A percentile compares a stretch with the other conserved stretches of the same genome.
These are phyloP conservation scores for Mallotus japonicus DNA, from an alignment of 441 rosid genomes.

Conservation along the genomic window DNA sequence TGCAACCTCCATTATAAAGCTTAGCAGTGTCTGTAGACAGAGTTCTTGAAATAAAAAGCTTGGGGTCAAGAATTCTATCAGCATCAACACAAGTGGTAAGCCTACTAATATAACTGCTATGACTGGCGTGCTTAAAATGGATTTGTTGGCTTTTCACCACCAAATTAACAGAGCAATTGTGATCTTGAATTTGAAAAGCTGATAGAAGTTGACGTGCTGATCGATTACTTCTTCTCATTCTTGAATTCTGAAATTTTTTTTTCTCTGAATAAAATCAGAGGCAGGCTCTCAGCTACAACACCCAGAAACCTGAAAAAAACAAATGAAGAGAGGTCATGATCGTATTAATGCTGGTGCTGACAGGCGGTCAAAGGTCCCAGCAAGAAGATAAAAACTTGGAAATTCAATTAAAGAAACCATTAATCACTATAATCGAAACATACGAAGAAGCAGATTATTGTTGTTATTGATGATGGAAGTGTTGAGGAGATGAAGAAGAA, in stretches of 20 bases:
- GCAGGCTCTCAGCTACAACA: no score
- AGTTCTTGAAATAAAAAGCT: conserved; percentile 37
- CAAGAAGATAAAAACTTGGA: no score
- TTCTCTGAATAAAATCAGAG: neutral
- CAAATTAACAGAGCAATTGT: conserved; percentile 27
- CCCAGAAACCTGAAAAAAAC: no score
- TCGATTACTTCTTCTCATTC: conserved; percentile 58
- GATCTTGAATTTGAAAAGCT: conserved; percentile 35
- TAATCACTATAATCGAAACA: no score
- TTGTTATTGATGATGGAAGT: no score
- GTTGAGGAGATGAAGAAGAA: no score
- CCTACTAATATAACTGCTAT: conserved; percentile 16
- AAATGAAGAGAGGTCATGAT: no score
- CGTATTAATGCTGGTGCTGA: no score
- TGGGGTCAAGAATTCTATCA: conserved; percentile 24
- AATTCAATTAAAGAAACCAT: no score
- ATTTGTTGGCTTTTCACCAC: conserved; percentile 24
- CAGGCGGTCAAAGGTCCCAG: no score
- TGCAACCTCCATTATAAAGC: conserved; percentile 38
- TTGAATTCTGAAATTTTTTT: conserved; percentile 9
- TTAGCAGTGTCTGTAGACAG: conserved; percentile 45
- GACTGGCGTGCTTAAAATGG: conserved; percentile 19
- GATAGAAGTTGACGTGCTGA: conserved; percentile 42
- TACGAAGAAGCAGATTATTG: no score
- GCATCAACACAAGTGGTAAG: conserved; percentile 21